Conservation (phyloP, 768 basidiomycete genomes). For the Tylopilus subfusipes region DNA sequence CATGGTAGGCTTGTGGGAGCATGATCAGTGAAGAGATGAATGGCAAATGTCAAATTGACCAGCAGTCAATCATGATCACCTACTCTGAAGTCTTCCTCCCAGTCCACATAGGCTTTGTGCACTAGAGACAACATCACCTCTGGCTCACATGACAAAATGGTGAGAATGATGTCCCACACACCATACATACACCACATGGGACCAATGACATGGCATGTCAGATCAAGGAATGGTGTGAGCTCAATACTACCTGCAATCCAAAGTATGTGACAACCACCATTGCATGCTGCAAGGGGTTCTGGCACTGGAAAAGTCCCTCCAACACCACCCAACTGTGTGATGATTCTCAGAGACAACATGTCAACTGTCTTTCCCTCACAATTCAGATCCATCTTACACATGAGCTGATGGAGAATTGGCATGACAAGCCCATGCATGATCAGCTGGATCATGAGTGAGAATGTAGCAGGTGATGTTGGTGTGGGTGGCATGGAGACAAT, state of each 20-base stretch:
- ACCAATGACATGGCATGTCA: slow-evolving; percentile 34
- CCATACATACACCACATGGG: slow-evolving; percentile 16
- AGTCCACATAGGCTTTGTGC: slow-evolving; percentile 21
- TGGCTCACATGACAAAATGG: slow-evolving; percentile 53
- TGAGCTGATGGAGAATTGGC: slow-evolving; percentile 49
- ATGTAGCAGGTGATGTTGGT: slow-evolving; percentile 12
- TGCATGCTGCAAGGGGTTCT: slow-evolving; percentile 21
- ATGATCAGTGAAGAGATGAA: slow-evolving; percentile 16
- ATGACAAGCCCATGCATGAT: slow-evolving; percentile 55
- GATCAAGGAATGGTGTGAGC: slow-evolving; percentile 57
- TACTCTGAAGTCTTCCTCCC: not conserved
- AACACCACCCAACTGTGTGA: slow-evolving; percentile 48
- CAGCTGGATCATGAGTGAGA: slow-evolving; percentile 54
- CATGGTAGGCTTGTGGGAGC: not conserved
- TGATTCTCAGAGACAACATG: slow-evolving; percentile 35
- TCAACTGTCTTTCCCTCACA: slow-evolving; percentile 3
- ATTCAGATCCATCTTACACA: slow-evolving; percentile 11
- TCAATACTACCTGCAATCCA: slow-evolving; percentile 67
- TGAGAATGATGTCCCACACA: slow-evolving; percentile 43
- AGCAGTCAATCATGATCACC: not conserved
- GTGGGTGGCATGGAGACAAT: slow-evolving; percentile 43
- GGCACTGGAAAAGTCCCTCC: slow-evolving; percentile 44
- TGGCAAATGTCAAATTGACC: slow-evolving; percentile 14
- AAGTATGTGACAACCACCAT: slow-evolving; percentile 34
- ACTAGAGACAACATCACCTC: slow-evolving; percentile 47